These are phyloP conservation scores for Phlebiopsis gigantea DNA, from an alignment of 768 basidiomycete species.

Conservation along the genomic window DNA sequence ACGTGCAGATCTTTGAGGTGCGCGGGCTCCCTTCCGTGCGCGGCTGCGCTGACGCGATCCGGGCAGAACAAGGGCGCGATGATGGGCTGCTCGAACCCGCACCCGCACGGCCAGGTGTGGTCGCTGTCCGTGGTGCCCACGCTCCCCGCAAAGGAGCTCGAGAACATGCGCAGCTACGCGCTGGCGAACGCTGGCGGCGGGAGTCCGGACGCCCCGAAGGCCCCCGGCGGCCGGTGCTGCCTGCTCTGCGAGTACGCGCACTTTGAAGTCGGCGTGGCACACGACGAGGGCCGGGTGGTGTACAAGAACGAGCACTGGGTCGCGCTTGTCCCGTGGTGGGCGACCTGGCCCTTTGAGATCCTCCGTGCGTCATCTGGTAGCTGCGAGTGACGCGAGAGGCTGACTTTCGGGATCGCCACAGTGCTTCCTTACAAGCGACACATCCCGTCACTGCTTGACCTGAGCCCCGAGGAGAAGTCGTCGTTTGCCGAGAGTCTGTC, in stretches of 20 bases:
- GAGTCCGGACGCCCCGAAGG: slow-evolving; percentile 45
- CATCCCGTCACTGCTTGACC: slow-evolving; percentile 61
- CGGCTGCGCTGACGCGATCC: not conserved
- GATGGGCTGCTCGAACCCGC: slow-evolving; percentile 95
- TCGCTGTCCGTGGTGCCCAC: slow-evolving; percentile 69
- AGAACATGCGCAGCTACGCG: slow-evolving; percentile 48
- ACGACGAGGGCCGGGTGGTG: slow-evolving; percentile 57
- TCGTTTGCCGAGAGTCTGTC: slow-evolving; percentile 68
- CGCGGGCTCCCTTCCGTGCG: not conserved
- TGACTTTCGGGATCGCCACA: slow-evolving; percentile 21
- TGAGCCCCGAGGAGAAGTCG: slow-evolving; percentile 54
- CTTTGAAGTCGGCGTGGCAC: slow-evolving; percentile 45
- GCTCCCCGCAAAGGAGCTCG: slow-evolving; percentile 62
- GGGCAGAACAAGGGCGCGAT: slow-evolving; percentile 64
- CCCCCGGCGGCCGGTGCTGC: slow-evolving; percentile 54
- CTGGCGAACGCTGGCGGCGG: slow-evolving; percentile 22
- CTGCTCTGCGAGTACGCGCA: slow-evolving; percentile 78
- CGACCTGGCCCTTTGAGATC: slow-evolving; percentile 88
- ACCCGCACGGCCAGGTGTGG: slow-evolving; percentile 92
- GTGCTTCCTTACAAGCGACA: slow-evolving; percentile 78
- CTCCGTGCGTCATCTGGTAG: slow-evolving; percentile 42
- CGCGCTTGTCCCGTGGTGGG: slow-evolving; percentile 93
- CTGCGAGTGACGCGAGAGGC: not conserved
- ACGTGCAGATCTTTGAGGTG: slow-evolving; percentile 91
- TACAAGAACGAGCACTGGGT: slow-evolving; percentile 72